Conservation (phyloP, 1,284 basidiomycete species). For the Apiotrichum porosum region DNA sequence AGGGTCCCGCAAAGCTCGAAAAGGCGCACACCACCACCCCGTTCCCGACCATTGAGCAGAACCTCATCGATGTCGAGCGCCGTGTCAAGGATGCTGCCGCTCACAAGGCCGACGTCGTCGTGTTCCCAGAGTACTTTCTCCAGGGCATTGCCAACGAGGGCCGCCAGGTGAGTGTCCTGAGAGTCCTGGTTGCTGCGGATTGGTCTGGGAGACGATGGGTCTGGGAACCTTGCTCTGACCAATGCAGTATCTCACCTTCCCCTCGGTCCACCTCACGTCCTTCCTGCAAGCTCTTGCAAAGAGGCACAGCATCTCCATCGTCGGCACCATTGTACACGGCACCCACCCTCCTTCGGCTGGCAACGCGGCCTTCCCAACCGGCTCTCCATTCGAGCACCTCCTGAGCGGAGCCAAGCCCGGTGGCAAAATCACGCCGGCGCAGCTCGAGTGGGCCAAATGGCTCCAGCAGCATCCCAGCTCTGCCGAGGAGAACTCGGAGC, state of each 20-base stretch:
- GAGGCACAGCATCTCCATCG: slow-evolving; percentile 28
- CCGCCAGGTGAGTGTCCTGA: slow-evolving; percentile 36
- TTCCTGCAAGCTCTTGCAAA: slow-evolving; percentile 29
- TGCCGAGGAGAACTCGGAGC: slow-evolving; percentile 20
- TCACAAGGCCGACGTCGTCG: slow-evolving; percentile 36
- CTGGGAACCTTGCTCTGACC: too few relatives aligned
- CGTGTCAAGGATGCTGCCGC: slow-evolving; percentile 24
- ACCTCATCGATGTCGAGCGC: slow-evolving; percentile 24
- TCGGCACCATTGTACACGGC: slow-evolving; percentile 42
- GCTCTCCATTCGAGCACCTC: slow-evolving; percentile 33
- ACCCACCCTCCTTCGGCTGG: slow-evolving; percentile 5
- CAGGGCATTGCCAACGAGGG: slow-evolving; percentile 41
- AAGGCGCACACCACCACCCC: slow-evolving; percentile 17
- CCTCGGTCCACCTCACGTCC: slow-evolving; percentile 26
- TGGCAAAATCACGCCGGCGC: slow-evolving; percentile 1
- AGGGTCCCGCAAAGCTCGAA: slow-evolving; percentile 15
- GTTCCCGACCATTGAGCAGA: slow-evolving; percentile 30
- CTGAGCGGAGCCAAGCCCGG: slow-evolving; percentile 12
- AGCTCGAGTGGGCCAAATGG: slow-evolving; percentile 29
- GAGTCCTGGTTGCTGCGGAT: not conserved
- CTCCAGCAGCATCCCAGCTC: slow-evolving; percentile 19
- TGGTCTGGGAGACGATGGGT: too few relatives aligned
- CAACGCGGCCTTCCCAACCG: slow-evolving; percentile 13
- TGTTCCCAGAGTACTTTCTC: slow-evolving; percentile 49
- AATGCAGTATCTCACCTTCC: slow-evolving; percentile 42